Conservation (phyloP, 768 basidiomycete species). For the Collybia sordida region DNA sequence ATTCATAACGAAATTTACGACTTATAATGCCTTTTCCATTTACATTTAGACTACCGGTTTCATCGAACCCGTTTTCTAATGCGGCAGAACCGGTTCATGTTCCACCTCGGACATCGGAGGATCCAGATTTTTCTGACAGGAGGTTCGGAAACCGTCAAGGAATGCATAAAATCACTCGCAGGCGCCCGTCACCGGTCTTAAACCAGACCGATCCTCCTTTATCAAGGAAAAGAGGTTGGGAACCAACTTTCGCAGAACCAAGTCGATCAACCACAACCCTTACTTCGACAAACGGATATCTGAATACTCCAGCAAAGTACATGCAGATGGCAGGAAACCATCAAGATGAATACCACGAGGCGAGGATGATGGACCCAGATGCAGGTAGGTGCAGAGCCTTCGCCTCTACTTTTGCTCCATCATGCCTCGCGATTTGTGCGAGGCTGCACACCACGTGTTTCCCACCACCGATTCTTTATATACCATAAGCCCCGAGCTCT, state of each 20-base stretch:
- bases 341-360: slow-evolving; percentile 19
- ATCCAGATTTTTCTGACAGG: slow-evolving; percentile 1
- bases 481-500: not conserved
- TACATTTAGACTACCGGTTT: slow-evolving; percentile 66
- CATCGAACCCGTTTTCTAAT: slow-evolving; percentile 62
- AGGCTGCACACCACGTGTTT: slow-evolving; percentile 2
- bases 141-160: too few relatives aligned
- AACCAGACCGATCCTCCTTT: slow-evolving; percentile 5
- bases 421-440: slow-evolving; percentile 6
- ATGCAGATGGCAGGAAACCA: slow-evolving; percentile 42
- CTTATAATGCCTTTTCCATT: slow-evolving; percentile 59
- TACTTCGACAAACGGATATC: slow-evolving; percentile 60
- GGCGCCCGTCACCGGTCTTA: slow-evolving; percentile 19
- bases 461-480: not conserved
- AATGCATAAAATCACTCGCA: slow-evolving; percentile 17
- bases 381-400: slow-evolving; percentile 11
- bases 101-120: slow-evolving; percentile 15
- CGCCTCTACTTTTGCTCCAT: not conserved
- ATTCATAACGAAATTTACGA: not conserved
- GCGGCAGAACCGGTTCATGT: slow-evolving; percentile 14
- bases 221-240: slow-evolving; percentile 57
- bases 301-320: slow-evolving; percentile 70
- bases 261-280: slow-evolving; percentile 52
- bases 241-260: slow-evolving; percentile 57
- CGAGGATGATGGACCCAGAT: slow-evolving; percentile 16